Evolutionary conservation across 176 grass and related monocot genomes (phyloP), one percentile per base, ranked within the genome.

Genomic region (Alopecurus myosuroides): DNA sequence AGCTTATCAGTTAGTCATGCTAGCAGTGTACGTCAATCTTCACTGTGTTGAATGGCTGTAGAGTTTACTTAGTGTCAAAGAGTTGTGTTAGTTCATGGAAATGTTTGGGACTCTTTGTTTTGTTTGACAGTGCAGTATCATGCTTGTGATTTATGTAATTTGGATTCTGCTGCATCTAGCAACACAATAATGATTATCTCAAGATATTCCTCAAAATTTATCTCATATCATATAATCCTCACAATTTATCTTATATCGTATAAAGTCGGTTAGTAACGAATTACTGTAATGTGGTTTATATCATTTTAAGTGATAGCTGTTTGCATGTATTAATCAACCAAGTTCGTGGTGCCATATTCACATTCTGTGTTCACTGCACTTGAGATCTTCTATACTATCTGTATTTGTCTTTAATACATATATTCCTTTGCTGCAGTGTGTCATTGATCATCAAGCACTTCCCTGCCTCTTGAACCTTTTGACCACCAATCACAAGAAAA

Each of bases 401-500:
- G 55, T 64, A 31, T 84, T n/a, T 40, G 6, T 67, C 17, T 34
- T 28, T 8, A 69, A 64, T 85, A 18, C 30, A 64, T 81, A 5
- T 75, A n/a, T n/a, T n/a, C 60, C 7, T 11, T 69, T 82, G 4
- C 31, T 82, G 79, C 91, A 98, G 95, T 98, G 86, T 93, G 89
- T 98, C 36, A 98, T 98, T 74, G 88, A 98, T 74, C 77, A 95
- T 81, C 90, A 92, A 70, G 95, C 93, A 11, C 95, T 98, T 53
- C 87, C 90, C 53, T 98, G 93, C 56, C 91, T 98, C 42, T 89
- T 98, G 91, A 98, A 82, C 67, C 88, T 98, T 35, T 60, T 98
- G 78, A 88, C 85, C 13, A 85, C 80, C 31, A 98, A 98, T 81
- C 93, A 98, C 85, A 98, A 98, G 89, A 98, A 98, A 88, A 95